A percentile compares a stretch with the other conserved stretches of the same genome.
Conservation (phyloP, 495 filamentous ascomycete genomes). For the Ascodesmis nigricans region DNA sequence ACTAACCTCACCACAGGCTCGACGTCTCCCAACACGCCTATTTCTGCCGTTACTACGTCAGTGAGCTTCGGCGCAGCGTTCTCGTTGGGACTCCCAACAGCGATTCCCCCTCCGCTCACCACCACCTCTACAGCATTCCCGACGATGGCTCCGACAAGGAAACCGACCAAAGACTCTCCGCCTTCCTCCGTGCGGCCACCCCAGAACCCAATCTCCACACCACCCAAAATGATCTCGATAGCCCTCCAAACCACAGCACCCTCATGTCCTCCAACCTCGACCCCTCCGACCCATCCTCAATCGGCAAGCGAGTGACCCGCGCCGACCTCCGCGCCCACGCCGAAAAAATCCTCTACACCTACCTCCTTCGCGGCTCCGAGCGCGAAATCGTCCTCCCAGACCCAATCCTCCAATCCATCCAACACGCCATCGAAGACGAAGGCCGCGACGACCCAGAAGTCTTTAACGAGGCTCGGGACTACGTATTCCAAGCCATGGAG, state of each 20-base stretch:
- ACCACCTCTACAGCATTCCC: conserved; percentile 41
- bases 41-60: conserved; percentile 90
- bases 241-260: conserved; percentile 15
- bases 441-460: conserved; percentile 89
- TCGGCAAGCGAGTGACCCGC: conserved; percentile 60
- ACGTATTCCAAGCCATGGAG: conserved; percentile 99
- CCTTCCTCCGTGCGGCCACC: conserved; percentile 40
- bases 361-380: conserved; percentile 74
- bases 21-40: conserved; percentile 99
- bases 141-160: conserved; percentile 36
- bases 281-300: conserved; percentile 44
- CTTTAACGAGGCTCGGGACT: conserved; percentile 93
- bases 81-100: conserved; percentile 78
- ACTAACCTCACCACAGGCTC: conserved; percentile 38
- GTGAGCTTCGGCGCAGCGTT: conserved; percentile 80
- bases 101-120: conserved; percentile 62
- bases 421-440: conserved; percentile 61
- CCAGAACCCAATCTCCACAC: conserved; percentile 35
- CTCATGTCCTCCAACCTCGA: conserved; percentile 26
- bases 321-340: conserved; percentile 79
- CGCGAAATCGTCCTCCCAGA: conserved; percentile 85
- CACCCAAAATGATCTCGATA: conserved; percentile 34
- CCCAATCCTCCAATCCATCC: conserved; percentile 60
- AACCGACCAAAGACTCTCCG: conserved; percentile 71
- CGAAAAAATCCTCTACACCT: conserved; percentile 94